phyloP scores from a whole-genome alignment of 805 yeast species.

The Candida fluviatilis region DNA sequence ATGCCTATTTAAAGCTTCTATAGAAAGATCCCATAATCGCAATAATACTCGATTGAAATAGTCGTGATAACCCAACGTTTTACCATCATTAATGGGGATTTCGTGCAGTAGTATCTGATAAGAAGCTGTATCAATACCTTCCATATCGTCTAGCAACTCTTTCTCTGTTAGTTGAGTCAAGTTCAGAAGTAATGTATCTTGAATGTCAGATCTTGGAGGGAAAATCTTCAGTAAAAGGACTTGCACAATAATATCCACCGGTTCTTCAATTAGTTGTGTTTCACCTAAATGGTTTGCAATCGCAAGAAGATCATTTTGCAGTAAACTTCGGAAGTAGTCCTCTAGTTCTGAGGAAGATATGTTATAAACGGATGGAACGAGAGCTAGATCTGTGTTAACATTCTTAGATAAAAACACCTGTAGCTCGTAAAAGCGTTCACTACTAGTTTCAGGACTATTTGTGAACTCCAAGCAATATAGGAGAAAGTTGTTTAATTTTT shows the following conservation, averaged over 20 bases:
- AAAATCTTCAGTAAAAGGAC: background rate
- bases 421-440: slow-evolving; percentile 1
- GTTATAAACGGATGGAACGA: slow-evolving; percentile 9
- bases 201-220: background rate
- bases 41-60: slow-evolving; percentile 3
- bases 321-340: slow-evolving; percentile 5
- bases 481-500: background rate
- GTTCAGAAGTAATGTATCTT: background rate
- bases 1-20: slow-evolving; percentile 11
- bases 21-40: background rate
- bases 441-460: background rate
- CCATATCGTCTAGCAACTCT: background rate
- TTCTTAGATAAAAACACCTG: slow-evolving; percentile 5
- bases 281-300: background rate
- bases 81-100: background rate
- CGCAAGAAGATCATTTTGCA: background rate
- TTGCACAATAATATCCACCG: background rate
- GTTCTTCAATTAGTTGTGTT: background rate
- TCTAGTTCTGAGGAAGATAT: slow-evolving; percentile 4
- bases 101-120: background rate
- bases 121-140: background rate
- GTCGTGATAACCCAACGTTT: slow-evolving; percentile 5
- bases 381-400: slow-evolving; percentile 6
- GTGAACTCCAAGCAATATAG: slow-evolving; percentile 6
- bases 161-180: slow-evolving; percentile 2